Conservation (phyloP, 306 rosid species). For the Mimosa bimucronata region DNA sequence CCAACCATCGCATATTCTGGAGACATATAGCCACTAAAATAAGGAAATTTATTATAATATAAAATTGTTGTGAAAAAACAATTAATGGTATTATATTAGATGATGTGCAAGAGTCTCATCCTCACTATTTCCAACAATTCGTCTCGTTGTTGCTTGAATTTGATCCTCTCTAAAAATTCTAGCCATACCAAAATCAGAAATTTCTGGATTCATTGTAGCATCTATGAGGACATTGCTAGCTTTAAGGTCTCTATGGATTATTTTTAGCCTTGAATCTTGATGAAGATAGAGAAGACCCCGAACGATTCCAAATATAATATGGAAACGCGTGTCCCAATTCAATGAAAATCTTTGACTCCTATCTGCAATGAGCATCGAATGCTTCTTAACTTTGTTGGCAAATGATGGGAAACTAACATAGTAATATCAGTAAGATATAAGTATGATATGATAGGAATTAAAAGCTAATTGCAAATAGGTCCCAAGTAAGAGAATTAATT, state of each 20-base stretch:
- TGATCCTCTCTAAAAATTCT: neutral
- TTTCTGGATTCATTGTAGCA: neutral
- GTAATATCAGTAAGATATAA: neutral
- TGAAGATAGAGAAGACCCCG: neutral
- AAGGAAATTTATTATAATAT: too few relatives aligned
- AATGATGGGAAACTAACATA: neutral
- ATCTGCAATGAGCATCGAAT: neutral
- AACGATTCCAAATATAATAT: neutral
- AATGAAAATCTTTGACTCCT: neutral
- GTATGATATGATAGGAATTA: neutral
- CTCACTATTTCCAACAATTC: neutral
- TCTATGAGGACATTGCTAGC: neutral
- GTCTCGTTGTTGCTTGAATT: neutral
- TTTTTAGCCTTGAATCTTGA: neutral
- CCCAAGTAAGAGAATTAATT: too few relatives aligned
- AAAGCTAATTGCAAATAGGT: too few relatives aligned
- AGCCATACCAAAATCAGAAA: neutral
- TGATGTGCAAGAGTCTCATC: too few relatives aligned
- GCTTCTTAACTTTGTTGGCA: neutral
- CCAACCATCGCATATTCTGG: conserved; percentile 47
- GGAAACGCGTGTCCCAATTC: neutral
- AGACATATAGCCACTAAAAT: conserved; percentile 40
- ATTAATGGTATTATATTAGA: neutral
- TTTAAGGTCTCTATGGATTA: neutral
- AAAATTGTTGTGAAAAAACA: neutral